Percentiles rank a stretch among this genome's conserved stretches.
phyloP scores from a whole-genome alignment of 1,284 basidiomycete species.

The Rhodotorula sp. region DNA sequence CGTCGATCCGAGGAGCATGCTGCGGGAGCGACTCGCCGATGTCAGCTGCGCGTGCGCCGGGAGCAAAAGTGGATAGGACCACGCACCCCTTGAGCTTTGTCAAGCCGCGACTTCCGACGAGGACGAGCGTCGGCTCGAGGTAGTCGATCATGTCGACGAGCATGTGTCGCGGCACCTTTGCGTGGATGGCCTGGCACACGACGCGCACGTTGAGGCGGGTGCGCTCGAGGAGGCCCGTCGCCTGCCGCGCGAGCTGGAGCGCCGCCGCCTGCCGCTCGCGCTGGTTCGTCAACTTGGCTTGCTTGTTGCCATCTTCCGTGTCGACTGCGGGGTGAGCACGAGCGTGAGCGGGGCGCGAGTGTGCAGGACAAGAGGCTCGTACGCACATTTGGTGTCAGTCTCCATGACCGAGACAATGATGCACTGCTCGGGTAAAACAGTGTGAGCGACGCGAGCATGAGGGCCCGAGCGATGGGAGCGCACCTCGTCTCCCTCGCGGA shows the following conservation, averaged over 20 bases:
- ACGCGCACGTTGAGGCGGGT: slow-evolving; percentile 83
- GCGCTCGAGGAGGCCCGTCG: slow-evolving; percentile 82
- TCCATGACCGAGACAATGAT: slow-evolving; percentile 87
- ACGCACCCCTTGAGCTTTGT: slow-evolving; percentile 83
- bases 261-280: slow-evolving; percentile 42
- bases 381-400: slow-evolving; percentile 76
- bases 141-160: slow-evolving; percentile 81
- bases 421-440: slow-evolving; percentile 8
- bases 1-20: slow-evolving; percentile 93
- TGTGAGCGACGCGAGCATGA: not conserved
- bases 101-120: slow-evolving; percentile 90
- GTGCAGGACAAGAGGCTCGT: not conserved
- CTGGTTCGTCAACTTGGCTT: slow-evolving; percentile 41
- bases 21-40: slow-evolving; percentile 47
- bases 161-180: slow-evolving; percentile 73
- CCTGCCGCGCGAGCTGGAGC: slow-evolving; percentile 49
- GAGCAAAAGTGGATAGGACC: not conserved
- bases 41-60: not conserved
- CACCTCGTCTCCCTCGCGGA: slow-evolving; percentile 92
- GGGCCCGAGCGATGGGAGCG: slow-evolving; percentile 37
- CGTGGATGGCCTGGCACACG: slow-evolving; percentile 91
- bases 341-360: not conserved
- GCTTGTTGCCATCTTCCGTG: slow-evolving; percentile 58
- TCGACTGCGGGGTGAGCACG: slow-evolving; percentile 62
- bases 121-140: slow-evolving; percentile 85